Evolutionary conservation across 768 basidiomycete genomes (phyloP).

Genomic region (Megacollybia marginata): DNA sequence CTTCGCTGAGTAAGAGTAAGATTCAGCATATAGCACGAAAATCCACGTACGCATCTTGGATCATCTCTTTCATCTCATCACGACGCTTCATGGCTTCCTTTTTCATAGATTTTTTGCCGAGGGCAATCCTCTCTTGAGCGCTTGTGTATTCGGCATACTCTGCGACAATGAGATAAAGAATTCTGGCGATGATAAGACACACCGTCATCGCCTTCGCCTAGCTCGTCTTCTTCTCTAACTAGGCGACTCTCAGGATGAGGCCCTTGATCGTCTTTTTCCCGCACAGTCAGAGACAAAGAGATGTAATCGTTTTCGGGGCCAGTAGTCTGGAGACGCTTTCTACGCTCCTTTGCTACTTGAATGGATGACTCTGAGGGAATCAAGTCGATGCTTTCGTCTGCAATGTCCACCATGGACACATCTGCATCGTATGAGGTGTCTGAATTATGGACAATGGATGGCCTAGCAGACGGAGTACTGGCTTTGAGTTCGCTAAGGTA

Average conservation of each 20-base stretch:
- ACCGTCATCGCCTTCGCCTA: conserved; percentile 89
- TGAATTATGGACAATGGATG: conserved; percentile 20
- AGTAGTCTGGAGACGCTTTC: conserved; percentile 53
- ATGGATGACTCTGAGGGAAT: conserved; percentile 73
- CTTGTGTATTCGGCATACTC: conserved; percentile 86
- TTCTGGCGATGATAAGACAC: conserved; percentile 11
- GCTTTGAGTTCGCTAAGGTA: conserved; percentile 77
- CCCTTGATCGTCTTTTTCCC: conserved; percentile 47
- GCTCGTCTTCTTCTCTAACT: conserved; percentile 79
- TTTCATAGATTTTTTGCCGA: conserved; percentile 79
- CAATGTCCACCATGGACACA: conserved; percentile 40
- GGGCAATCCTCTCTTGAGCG: conserved; percentile 78
- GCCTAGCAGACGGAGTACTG: conserved; percentile 56
- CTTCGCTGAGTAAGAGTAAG: conserved; percentile 38
- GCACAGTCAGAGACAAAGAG: conserved; percentile 62
- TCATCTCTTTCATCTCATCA: conserved; percentile 72
- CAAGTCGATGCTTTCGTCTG: conserved; percentile 30
- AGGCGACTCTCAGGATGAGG: conserved; percentile 84
- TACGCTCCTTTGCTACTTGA: conserved; percentile 64
- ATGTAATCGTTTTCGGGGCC: conserved; percentile 66
- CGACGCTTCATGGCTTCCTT: conserved; percentile 58
- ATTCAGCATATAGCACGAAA: not conserved
- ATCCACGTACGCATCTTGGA: conserved; percentile 65
- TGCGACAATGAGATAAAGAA: conserved; percentile 17
- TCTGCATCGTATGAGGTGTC: conserved; percentile 43